Evolutionary conservation across 495 filamentous ascomycete species (phyloP), one percentile per base, ranked within the genome.

Genomic region (Xylaria intraflava): DNA sequence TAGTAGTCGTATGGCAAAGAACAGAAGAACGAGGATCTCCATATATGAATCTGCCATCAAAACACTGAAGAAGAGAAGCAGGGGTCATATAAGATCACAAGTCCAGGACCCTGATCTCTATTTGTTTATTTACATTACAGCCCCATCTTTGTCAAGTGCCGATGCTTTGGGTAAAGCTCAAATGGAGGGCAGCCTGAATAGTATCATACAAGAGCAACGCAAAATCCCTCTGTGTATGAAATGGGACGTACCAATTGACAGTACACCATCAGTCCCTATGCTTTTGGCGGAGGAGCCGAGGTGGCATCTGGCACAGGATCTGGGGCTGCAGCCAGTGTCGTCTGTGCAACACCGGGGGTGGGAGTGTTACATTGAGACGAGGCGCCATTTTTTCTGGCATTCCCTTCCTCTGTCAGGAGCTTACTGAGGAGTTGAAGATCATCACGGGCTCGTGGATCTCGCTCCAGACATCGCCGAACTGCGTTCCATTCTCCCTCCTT

Each of bases 401-500:
- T 62, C 16, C 69, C 62, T 26, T 72, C 67, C 38, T 68, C 71
- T 27, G 76, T 77, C 1, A 81, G 56, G 8, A 75, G 57, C 26
- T 61, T 64, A 42, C 73, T 77, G 9, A 81, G 68, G 46, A 76
- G 69, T 14, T 72, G 68, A 9, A 81, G 61, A 35, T 81, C 76
- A 0, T 72, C 64, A 14, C 73, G 66, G 0, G 77, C 64, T 31
- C 59, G 61, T 1, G 77, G 78, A 40, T 85, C 78, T 0, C 72
- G 71, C 43, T 70, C 69, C 9, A 84, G 70, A 20, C 86, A 81
- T 44, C 76, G 73, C 33, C 75, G 74, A 50, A 90, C 78, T 10
- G 88, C 72, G 24, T 75, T 72, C 72, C 88, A 82, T 62, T 90
- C 85, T 3, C 69, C 66, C 12, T 76, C 70, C 29, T 80, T 72